Conservation (phyloP, 768 basidiomycete genomes). For the Cyclocybe cylindracea region DNA sequence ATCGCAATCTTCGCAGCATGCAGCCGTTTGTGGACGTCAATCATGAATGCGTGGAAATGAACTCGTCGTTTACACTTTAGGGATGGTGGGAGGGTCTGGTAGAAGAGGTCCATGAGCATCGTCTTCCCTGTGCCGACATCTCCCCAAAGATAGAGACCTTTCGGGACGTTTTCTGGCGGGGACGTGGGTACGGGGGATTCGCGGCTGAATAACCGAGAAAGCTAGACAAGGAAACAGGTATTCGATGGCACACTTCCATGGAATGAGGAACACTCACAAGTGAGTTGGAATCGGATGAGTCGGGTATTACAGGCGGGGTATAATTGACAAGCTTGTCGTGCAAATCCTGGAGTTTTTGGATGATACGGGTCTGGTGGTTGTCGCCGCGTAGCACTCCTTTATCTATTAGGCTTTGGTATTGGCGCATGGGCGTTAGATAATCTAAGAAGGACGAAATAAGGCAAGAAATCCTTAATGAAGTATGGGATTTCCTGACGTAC, state of each 20-base stretch:
- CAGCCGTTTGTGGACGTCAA: slow-evolving; percentile 93
- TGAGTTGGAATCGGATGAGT: slow-evolving; percentile 37
- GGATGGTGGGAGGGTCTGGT: slow-evolving; percentile 71
- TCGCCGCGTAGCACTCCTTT: slow-evolving; percentile 67
- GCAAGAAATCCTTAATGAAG: neutral
- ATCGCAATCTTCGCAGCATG: slow-evolving; percentile 78
- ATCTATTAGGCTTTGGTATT: slow-evolving; percentile 47
- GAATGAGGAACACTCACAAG: slow-evolving; percentile 29
- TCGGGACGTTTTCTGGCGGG: slow-evolving; percentile 61
- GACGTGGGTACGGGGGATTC: slow-evolving; percentile 34
- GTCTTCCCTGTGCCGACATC: slow-evolving; percentile 98
- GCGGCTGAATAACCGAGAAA: slow-evolving; percentile 48
- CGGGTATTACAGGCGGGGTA: slow-evolving; percentile 64
- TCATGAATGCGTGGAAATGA: slow-evolving; percentile 99
- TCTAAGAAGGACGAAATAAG: slow-evolving; percentile 21
- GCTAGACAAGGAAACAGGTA: slow-evolving; percentile 29
- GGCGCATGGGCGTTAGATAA: slow-evolving; percentile 39
- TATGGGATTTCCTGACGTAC: slow-evolving; percentile 10
- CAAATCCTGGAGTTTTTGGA: slow-evolving; percentile 78
- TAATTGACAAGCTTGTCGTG: slow-evolving; percentile 74
- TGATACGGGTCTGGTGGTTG: slow-evolving; percentile 81
- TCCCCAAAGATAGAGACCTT: slow-evolving; percentile 93
- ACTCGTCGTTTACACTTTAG: slow-evolving; percentile 81
- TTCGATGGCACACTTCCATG: slow-evolving; percentile 10
- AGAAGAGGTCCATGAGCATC: slow-evolving; percentile 99